Conservation (phyloP, 768 basidiomycete species). For the Boletellus ananiceps region DNA sequence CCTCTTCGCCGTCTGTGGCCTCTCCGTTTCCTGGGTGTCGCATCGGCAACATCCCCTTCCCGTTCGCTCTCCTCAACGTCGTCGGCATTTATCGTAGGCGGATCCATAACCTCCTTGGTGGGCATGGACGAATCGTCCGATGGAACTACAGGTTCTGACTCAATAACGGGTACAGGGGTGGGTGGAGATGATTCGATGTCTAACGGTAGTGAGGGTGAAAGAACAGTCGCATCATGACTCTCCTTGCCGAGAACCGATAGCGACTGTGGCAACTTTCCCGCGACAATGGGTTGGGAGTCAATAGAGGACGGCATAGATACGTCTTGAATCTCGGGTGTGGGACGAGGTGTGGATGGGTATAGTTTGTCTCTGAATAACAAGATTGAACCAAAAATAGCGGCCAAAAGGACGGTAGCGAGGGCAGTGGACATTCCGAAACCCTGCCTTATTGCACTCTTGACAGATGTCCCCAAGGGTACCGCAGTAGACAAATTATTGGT, state of each 20-base stretch:
- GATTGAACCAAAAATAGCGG: conserved; percentile 18
- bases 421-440: conserved; percentile 11
- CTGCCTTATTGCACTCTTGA: conserved; percentile 11
- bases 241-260: conserved; percentile 2
- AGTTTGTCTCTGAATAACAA: conserved; percentile 26
- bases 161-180: not conserved
- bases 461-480: conserved; percentile 15
- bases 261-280: not conserved
- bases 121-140: conserved; percentile 3
- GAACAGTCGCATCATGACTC: not conserved
- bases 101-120: conserved; percentile 10
- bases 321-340: not conserved
- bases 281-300: not conserved
- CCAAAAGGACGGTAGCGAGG: conserved; percentile 23
- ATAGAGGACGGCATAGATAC: not conserved
- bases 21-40: conserved; percentile 42
- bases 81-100: conserved; percentile 13
- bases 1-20: conserved; percentile 42
- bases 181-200: conserved; percentile 2
- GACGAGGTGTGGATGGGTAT: conserved; percentile 7
- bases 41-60: conserved; percentile 39
- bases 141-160: not conserved
- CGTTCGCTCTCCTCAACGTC: conserved; percentile 61
- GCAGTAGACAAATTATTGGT: conserved; percentile 10
- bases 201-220: not conserved